phyloP scores from a whole-genome alignment of 208 protist genomes.

The Trypanosoma caninum region DNA sequence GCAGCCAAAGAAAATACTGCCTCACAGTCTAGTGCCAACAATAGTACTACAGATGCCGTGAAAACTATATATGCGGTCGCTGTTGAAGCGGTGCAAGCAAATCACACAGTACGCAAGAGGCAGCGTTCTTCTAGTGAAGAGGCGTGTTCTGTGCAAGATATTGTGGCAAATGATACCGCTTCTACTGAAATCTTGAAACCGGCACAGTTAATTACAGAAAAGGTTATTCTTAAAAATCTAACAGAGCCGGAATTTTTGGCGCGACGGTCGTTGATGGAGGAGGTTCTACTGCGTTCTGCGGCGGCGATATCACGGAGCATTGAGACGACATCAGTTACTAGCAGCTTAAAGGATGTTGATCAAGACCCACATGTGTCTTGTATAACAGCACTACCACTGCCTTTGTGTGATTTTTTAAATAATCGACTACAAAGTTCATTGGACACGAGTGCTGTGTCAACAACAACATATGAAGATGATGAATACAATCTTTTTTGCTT shows the following conservation, averaged over 20 bases:
- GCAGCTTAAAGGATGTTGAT: not conserved
- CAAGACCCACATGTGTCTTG: not conserved
- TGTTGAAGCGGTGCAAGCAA: conserved; percentile 14
- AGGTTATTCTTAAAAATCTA: not conserved
- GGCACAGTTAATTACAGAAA: not conserved
- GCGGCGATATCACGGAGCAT: not conserved
- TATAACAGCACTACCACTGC: not conserved
- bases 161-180: not conserved
- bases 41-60: not conserved
- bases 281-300: conserved; percentile 5
- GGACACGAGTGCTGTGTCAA: not conserved
- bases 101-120: conserved; percentile 9
- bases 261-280: not conserved
- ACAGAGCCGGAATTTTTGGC: conserved; percentile 16
- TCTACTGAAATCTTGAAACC: not conserved
- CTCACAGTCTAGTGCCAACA: not conserved
- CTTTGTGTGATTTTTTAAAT: conserved; percentile 15
- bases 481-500: conserved; percentile 11
- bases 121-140: conserved; percentile 9
- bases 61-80: conserved; percentile 10
- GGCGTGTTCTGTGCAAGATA: not conserved
- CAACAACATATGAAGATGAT: conserved; percentile 1
- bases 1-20: not conserved
- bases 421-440: not conserved
- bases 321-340: not conserved